Percentiles rank a stretch among this genome's conserved stretches.
These are phyloP conservation scores for Zhuliangozyma blackwelliae DNA, from an alignment of 1,139 yeast species.

Conservation along the genomic window DNA sequence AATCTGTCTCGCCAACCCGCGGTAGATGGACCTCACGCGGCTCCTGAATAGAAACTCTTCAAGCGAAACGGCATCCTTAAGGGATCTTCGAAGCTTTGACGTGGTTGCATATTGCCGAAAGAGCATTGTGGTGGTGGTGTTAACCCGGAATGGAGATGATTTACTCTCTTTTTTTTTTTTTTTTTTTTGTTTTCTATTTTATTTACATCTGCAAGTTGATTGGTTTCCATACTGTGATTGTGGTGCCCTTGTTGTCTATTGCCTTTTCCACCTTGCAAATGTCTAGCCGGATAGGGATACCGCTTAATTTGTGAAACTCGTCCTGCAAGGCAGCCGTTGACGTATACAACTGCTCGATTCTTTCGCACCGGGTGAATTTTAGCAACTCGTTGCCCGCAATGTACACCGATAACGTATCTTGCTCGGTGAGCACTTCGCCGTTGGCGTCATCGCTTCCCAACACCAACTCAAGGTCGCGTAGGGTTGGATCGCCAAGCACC, in stretches of 20 bases:
- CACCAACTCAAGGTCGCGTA: slow-evolving; percentile 2
- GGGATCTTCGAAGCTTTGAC: no score
- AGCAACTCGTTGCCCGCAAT: slow-evolving; percentile 1
- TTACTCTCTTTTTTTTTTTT: background rate
- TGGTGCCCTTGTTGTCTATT: background rate
- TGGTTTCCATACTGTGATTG: slow-evolving; percentile 2
- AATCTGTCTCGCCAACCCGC: slow-evolving; percentile 30
- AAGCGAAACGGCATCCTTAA: slow-evolving; percentile 21
- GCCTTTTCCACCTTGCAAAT: slow-evolving; percentile 1
- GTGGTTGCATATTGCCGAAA: background rate
- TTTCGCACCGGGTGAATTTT: slow-evolving; percentile 1
- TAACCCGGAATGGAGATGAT: background rate
- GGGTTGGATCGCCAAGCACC: slow-evolving; percentile 1
- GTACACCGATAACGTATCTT: slow-evolving; percentile 2
- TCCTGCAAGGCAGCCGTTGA: background rate
- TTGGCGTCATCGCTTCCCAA: background rate
- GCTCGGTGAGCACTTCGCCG: background rate
- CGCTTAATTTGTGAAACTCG: background rate
- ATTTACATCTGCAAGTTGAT: background rate
- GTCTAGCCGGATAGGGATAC: slow-evolving; percentile 1
- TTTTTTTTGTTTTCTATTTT: background rate
- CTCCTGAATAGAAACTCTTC: slow-evolving; percentile 42
- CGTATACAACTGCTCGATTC: slow-evolving; percentile 3
- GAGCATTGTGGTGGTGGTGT: background rate
- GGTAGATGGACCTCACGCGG: slow-evolving; percentile 28